These are phyloP conservation scores for Aspergillus nidulans DNA, from an alignment of 495 filamentous ascomycete species.

Conservation along the genomic window DNA sequence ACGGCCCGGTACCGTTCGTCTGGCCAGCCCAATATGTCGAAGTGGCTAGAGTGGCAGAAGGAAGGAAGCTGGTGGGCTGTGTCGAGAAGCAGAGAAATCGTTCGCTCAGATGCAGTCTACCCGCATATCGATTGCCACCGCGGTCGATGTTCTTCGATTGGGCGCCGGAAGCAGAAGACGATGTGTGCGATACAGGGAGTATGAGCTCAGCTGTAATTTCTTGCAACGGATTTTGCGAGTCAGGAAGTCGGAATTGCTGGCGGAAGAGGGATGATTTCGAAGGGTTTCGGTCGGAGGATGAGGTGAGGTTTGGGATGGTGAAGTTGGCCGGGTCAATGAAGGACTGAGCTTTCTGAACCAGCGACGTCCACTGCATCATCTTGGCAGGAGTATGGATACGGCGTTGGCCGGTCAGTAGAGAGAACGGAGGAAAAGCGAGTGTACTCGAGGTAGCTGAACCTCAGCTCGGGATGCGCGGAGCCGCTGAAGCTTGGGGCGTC, in stretches of 20 bases:
- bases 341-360: conserved; percentile 93
- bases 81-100: conserved; percentile 94
- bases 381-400: conserved; percentile 9
- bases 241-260: conserved; percentile 91
- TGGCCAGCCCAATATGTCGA: conserved; percentile 81
- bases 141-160: conserved; percentile 55
- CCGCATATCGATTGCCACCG: conserved; percentile 80
- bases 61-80: conserved; percentile 80
- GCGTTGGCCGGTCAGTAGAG: not conserved
- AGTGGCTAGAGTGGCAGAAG: conserved; percentile 65
- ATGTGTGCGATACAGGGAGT: conserved; percentile 56
- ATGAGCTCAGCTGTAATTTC: conserved; percentile 96
- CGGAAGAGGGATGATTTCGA: conserved; percentile 92
- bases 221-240: conserved; percentile 83
- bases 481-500: conserved; percentile 18
- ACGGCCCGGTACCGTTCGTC: conserved; percentile 85
- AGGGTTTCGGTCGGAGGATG: conserved; percentile 64
- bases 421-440: not conserved
- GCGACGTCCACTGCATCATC: conserved; percentile 78
- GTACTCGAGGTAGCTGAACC: conserved; percentile 7
- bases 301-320: conserved; percentile 56
- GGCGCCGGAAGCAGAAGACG: conserved; percentile 46
- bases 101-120: conserved; percentile 89
- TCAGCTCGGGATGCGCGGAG: conserved; percentile 19
- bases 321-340: conserved; percentile 80